phyloP scores from a whole-genome alignment of 345 rosid species.

The Syzygium aromaticum region DNA sequence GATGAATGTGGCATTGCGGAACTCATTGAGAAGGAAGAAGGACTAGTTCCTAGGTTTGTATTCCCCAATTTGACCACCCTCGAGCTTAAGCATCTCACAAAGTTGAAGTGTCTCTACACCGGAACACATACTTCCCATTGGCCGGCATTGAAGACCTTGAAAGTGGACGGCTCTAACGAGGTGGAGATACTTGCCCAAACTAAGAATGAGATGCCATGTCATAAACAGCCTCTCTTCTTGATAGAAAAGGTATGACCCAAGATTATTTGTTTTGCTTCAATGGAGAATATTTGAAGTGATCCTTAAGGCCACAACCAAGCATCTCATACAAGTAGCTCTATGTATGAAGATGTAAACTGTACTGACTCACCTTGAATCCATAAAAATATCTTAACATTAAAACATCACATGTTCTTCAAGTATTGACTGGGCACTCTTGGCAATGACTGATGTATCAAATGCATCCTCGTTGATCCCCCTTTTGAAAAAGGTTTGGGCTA shows the following conservation, averaged over 20 bases:
- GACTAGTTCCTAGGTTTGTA: neutral
- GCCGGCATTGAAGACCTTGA: neutral
- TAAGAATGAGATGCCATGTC: neutral
- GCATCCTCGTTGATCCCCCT: neutral
- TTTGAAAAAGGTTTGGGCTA: neutral
- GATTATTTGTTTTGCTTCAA: neutral
- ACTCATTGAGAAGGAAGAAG: neutral
- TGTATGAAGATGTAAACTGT: neutral
- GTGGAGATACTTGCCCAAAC: neutral
- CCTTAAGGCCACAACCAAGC: neutral
- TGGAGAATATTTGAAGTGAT: neutral
- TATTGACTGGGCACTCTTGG: neutral
- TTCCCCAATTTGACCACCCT: neutral
- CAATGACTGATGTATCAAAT: neutral
- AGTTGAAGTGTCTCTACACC: neutral
- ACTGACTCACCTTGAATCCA: neutral
- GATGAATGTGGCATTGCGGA: neutral
- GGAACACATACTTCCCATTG: accelerated
- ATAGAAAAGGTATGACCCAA: neutral
- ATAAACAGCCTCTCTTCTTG: neutral
- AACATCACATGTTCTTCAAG: neutral
- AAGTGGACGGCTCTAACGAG: neutral
- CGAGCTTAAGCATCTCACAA: neutral
- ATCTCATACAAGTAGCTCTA: neutral
- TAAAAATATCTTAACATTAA: neutral